These are phyloP conservation scores for Hymenoscyphus fructigenus DNA, from an alignment of 2,329 filamentous ascomycete genomes.

Conservation along the genomic window DNA sequence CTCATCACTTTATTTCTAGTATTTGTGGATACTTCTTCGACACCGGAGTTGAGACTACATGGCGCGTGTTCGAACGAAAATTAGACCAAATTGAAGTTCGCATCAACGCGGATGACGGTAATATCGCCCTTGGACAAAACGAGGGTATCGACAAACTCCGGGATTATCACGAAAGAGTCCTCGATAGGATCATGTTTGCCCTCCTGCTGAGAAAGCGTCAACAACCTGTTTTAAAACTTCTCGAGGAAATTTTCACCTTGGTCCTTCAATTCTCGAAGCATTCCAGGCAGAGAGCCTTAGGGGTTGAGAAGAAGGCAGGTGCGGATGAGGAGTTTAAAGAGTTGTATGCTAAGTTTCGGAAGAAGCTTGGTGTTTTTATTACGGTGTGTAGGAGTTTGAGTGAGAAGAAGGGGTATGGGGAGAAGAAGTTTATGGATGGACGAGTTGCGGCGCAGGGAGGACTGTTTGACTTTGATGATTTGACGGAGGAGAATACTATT, in stretches of 20 bases:
- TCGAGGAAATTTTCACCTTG: constrained; percentile 73
- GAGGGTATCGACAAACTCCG: constrained; percentile 67
- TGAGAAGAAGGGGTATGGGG: constrained; percentile 54
- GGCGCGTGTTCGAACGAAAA: constrained; percentile 67
- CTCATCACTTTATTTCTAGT: constrained; percentile 74
- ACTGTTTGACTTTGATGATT: constrained; percentile 41
- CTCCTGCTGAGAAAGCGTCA: constrained; percentile 75
- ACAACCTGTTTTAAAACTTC: constrained; percentile 65
- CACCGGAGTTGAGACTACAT: constrained; percentile 69
- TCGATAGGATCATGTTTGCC: constrained; percentile 74
- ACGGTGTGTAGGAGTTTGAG: constrained; percentile 67
- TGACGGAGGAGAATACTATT: constrained; percentile 57
- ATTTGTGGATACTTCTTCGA: constrained; percentile 79
- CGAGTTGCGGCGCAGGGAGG: constrained; percentile 29
- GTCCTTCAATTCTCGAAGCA: constrained; percentile 70
- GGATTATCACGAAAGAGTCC: constrained; percentile 67
- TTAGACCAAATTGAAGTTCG: constrained; percentile 62
- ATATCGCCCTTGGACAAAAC: constrained; percentile 42
- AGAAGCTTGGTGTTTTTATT: constrained; percentile 73
- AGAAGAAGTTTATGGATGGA: constrained; percentile 33
- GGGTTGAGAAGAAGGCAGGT: constrained; percentile 34
- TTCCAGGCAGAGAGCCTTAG: constrained; percentile 43
- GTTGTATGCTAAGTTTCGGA: constrained; percentile 66
- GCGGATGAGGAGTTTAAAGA: constrained; percentile 43
- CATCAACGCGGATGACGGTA: constrained; percentile 47